These are phyloP conservation scores for Aspergillus caelatus DNA, from an alignment of 2,329 filamentous ascomycete species.

Conservation along the genomic window DNA sequence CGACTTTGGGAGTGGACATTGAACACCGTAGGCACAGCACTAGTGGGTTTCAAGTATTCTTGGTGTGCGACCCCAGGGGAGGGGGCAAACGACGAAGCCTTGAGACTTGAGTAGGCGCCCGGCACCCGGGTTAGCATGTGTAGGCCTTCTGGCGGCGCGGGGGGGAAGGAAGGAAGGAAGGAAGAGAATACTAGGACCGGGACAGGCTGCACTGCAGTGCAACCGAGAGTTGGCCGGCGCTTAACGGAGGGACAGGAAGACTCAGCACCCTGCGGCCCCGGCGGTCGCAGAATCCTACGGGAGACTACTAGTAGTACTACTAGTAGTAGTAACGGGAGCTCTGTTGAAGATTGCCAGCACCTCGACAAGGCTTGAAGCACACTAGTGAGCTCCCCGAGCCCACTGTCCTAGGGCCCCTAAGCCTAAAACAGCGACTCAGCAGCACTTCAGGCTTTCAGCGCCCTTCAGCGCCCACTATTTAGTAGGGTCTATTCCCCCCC, in stretches of 20 bases:
- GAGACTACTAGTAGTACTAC: not conserved
- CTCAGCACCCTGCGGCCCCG: not conserved
- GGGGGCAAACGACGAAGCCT: not conserved
- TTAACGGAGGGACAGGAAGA: not conserved
- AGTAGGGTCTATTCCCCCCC: slow-evolving; percentile 15
- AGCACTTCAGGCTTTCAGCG: not conserved
- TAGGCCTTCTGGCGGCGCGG: not conserved
- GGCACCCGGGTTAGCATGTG: not conserved
- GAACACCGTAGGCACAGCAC: not conserved
- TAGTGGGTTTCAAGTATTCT: slow-evolving; percentile 10
- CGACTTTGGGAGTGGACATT: not conserved
- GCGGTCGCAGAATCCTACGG: not conserved
- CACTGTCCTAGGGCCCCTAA: slow-evolving; percentile 13
- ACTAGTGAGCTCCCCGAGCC: slow-evolving; percentile 5
- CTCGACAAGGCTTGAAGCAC: not conserved
- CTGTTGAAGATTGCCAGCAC: not conserved
- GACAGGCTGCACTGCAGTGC: slow-evolving; percentile 4
- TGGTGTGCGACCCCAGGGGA: slow-evolving; percentile 1
- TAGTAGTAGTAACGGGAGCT: not conserved
- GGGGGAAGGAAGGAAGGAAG: not conserved
- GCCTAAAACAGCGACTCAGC: slow-evolving; percentile 22
- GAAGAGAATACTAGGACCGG: not conserved
- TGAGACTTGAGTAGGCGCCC: not conserved
- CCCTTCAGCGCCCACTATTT: slow-evolving; percentile 22
- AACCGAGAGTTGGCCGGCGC: slow-evolving; percentile 2